These are phyloP conservation scores for Herpetospermum pedunculosum DNA, from an alignment of 306 rosid genomes.

Conservation along the genomic window DNA sequence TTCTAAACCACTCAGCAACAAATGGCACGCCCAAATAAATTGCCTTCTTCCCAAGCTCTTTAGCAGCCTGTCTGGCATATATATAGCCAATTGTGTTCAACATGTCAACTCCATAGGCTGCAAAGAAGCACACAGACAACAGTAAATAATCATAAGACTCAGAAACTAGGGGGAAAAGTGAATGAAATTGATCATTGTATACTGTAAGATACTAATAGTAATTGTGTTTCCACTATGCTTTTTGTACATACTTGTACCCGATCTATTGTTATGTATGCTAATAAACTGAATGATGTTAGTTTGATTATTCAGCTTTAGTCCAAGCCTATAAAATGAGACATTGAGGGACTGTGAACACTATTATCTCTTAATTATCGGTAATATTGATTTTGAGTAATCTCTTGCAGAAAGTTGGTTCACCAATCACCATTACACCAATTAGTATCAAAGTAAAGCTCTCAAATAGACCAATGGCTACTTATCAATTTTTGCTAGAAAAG, in stretches of 20 bases:
- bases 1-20: conserved; percentile 96
- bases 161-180: not conserved
- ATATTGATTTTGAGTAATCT: not conserved
- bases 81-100: conserved; percentile 94
- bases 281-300: not conserved
- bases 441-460: not conserved
- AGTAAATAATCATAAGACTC: not conserved
- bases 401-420: not conserved
- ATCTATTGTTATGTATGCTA: not conserved
- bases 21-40: conserved; percentile 91
- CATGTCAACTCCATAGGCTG: conserved; percentile 96
- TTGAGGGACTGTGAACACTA: not conserved
- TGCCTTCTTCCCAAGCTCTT: conserved; percentile 97
- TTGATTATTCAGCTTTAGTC: not conserved
- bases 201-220: not conserved
- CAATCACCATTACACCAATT: not conserved
- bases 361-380: not conserved
- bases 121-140: not conserved
- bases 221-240: not conserved
- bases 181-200: not conserved
- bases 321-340: not conserved
- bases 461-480: not conserved
- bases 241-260: not conserved
- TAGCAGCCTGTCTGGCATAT: conserved; percentile 88
- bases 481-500: not conserved